Conservation (phyloP, 805 yeast genomes). For the Candida vaughaniae region DNA sequence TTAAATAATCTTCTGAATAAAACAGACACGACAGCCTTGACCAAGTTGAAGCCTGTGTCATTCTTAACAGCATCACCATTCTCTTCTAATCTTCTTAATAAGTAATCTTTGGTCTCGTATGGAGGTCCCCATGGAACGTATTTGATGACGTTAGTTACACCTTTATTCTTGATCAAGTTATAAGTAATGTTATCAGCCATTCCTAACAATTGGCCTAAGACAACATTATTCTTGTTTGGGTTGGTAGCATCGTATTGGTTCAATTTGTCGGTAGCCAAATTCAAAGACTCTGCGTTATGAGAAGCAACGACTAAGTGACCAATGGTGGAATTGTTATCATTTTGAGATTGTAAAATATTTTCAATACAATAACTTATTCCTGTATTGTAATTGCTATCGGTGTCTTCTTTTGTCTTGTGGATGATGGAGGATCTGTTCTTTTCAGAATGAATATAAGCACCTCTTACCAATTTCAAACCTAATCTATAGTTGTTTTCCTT, state of each 20-base stretch:
- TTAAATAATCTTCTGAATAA: constrained; percentile 23
- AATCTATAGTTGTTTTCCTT: constrained; percentile 59
- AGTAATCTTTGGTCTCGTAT: constrained; percentile 84
- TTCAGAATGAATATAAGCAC: constrained; percentile 93
- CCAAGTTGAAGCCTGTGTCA: constrained; percentile 76
- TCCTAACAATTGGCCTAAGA: constrained; percentile 87
- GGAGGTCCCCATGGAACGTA: constrained; percentile 99
- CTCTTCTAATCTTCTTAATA: constrained; percentile 87
- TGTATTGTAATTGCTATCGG: constrained; percentile 74
- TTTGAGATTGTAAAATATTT: constrained; percentile 47
- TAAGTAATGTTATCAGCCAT: constrained; percentile 91
- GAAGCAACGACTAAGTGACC: constrained; percentile 90
- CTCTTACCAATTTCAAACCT: constrained; percentile 89
- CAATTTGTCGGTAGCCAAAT: constrained; percentile 62
- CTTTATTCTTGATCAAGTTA: constrained; percentile 64
- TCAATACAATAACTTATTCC: constrained; percentile 66
- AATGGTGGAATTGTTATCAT: constrained; percentile 45
- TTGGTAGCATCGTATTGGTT: constrained; percentile 15
- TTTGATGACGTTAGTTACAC: constrained; percentile 76
- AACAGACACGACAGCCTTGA: constrained; percentile 47
- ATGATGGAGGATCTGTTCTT: constrained; percentile 65
- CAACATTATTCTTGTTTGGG: constrained; percentile 55
- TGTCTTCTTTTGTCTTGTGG: constrained; percentile 70
- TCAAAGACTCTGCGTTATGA: constrained; percentile 79
- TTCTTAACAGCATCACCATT: constrained; percentile 91